Base-by-base conservation (phyloP, 1,139 yeast genomes). In the Trichomonascaceae sp. region DNA sequence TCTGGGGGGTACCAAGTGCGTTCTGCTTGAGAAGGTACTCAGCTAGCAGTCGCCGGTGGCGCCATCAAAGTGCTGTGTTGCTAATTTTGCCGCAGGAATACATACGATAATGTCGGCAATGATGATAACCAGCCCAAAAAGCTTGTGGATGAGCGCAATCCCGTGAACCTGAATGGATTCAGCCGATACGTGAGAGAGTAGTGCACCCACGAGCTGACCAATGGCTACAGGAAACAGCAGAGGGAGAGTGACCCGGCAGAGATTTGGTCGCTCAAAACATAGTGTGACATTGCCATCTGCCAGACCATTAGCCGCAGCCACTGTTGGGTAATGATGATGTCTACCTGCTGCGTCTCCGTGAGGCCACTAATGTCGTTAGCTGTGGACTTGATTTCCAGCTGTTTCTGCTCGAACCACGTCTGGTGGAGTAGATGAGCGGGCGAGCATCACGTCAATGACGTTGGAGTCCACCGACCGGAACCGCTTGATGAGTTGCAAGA, bases 281-380 rank as follows among this genome's bases (percentile, higher is more conserved):
- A 41, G 22, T 42, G 36, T n/a, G 42, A 36, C 40, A 43, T 36
- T 13, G 46, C 42, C 43, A 43, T 41, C 28, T 43, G 43, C 47
- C 47, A 43, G n/a, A 43, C 39, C 27, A 43, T 33, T 40, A 43
- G 39, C 8, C 40, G 33, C 28, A 43, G 36, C 47, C 47, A 43
- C 30, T 41, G 45, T 31, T 43, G 46, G 4, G 44, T 43, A 13
- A 43, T 40, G 5, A 41, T 39, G 17, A 41, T 31, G 25, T 43
- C 47, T 2, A 38, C 47, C 27, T 37, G 41, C 30, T 43, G 46
- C 43, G 40, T 40, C 26, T 41, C 46, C 4, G 43, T 16, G 17
- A 39, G 35, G 22, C 20, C 15, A 16, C 36, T 37, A n/a, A 40
- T 14, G 9, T 31, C 44, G 4, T 34, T 26, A 14, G 41, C 37